A percentile compares a stretch with the other conserved stretches of the same genome.
These are phyloP conservation scores for Naganishia randhawae DNA, from an alignment of 768 basidiomycete species.

Conservation along the genomic window DNA sequence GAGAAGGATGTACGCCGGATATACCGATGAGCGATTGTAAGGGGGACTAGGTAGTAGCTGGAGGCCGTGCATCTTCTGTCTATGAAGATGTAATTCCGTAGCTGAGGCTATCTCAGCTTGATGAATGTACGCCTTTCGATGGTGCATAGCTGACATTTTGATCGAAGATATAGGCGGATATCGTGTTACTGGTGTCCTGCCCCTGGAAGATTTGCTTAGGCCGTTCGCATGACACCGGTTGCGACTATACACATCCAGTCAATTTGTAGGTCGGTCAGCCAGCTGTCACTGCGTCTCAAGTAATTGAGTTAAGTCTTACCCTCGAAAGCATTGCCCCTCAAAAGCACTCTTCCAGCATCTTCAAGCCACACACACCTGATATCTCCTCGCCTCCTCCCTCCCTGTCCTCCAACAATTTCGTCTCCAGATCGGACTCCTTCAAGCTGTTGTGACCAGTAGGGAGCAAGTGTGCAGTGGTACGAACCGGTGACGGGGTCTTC, in stretches of 20 bases:
- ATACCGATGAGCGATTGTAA: background rate
- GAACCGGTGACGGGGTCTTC: conserved; percentile 31
- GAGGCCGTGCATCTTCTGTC: background rate
- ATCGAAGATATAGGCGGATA: no score
- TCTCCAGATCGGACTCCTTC: conserved; percentile 12
- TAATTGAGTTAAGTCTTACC: conserved; percentile 20
- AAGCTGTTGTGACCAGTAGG: conserved; percentile 19
- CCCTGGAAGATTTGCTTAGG: background rate
- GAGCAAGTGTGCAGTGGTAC: conserved; percentile 28
- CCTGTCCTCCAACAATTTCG: conserved; percentile 26
- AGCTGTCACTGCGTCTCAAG: background rate
- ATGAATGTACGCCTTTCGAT: background rate
- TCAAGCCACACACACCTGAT: conserved; percentile 27
- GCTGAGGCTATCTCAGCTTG: background rate
- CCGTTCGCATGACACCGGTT: background rate
- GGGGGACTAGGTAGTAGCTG: background rate
- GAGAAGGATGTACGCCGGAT: background rate
- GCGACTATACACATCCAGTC: background rate
- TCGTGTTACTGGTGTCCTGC: background rate
- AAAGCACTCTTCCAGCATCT: conserved; percentile 26
- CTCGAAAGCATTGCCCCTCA: conserved; percentile 24
- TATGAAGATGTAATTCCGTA: background rate
- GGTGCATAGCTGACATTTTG: background rate
- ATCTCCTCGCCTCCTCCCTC: conserved; percentile 28
- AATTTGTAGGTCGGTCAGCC: background rate